Percentiles rank a stretch among this genome's conserved stretches.
Conservation (phyloP, 805 yeast genomes). For the Wickerhamomyces bovis region DNA sequence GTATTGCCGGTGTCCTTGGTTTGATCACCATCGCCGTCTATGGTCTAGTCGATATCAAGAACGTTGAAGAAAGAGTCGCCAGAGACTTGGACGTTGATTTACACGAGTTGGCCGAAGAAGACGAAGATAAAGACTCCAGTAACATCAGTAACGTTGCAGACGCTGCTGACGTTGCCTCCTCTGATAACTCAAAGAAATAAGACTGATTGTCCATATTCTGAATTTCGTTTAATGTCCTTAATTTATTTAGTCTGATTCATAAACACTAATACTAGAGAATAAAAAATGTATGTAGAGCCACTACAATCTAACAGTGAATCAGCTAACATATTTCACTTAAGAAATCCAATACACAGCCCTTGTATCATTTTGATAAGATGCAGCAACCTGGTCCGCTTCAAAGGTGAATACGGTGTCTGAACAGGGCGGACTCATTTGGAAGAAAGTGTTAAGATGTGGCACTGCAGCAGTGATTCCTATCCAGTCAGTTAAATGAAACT, state of each 20-base stretch:
- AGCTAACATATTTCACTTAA: too few species aligned
- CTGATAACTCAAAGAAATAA: neutral
- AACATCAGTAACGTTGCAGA: neutral
- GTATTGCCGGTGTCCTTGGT: constrained; percentile 82
- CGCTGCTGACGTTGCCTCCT: constrained; percentile 2
- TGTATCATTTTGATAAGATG: too few species aligned
- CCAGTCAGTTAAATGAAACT: constrained; percentile 4
- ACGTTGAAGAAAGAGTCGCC: constrained; percentile 56
- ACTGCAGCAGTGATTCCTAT: constrained; percentile 8
- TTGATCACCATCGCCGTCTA: constrained; percentile 68
- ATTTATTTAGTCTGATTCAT: neutral
- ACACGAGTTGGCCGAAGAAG: constrained; percentile 5
- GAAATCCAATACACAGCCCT: too few species aligned
- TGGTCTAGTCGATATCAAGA: constrained; percentile 78
- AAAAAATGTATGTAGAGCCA: too few species aligned
- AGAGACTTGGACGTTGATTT: constrained; percentile 17
- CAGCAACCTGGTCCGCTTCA: too few species aligned
- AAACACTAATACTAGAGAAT: neutral
- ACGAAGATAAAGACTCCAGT: constrained; percentile 2
- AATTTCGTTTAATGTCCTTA: neutral
- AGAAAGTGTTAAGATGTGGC: constrained; percentile 18
- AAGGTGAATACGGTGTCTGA: constrained; percentile 6
- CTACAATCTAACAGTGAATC: too few species aligned
- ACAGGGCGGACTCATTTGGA: constrained; percentile 21
- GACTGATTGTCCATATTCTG: neutral